phyloP scores from a whole-genome alignment of 352 stramenopile species.

The Pythium scleroteichum region DNA sequence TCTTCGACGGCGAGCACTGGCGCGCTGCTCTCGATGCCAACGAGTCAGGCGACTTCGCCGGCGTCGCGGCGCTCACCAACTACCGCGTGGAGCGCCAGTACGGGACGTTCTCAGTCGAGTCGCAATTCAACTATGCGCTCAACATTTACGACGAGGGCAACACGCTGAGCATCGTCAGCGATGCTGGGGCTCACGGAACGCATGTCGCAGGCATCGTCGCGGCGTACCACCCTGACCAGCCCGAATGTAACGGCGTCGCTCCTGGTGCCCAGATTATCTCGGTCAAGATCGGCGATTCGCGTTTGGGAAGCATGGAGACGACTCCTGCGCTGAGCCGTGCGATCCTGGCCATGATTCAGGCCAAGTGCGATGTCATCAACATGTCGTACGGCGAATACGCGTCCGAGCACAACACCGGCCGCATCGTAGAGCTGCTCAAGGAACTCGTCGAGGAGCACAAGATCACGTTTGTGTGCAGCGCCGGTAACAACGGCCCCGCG shows the following conservation, averaged over 20 bases:
- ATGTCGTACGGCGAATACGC: slow-evolving; percentile 96
- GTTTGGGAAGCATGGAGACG: slow-evolving; percentile 95
- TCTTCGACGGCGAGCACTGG: slow-evolving; percentile 79
- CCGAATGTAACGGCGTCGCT: slow-evolving; percentile 92
- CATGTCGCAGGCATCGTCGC: slow-evolving; percentile 96
- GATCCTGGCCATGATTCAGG: slow-evolving; percentile 86
- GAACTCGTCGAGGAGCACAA: slow-evolving; percentile 92
- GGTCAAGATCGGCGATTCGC: slow-evolving; percentile 95
- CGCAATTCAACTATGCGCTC: slow-evolving; percentile 94
- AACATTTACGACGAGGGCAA: slow-evolving; percentile 95
- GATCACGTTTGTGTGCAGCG: slow-evolving; percentile 93
- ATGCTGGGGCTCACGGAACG: slow-evolving; percentile 93
- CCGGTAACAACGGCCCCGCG: slow-evolving; percentile 96
- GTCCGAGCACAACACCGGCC: slow-evolving; percentile 84
- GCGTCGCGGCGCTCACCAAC: slow-evolving; percentile 64
- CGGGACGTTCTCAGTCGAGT: slow-evolving; percentile 87
- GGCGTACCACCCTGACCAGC: slow-evolving; percentile 85
- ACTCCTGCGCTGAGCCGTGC: slow-evolving; percentile 85
- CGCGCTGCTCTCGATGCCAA: slow-evolving; percentile 85
- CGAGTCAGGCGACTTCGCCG: slow-evolving; percentile 84
- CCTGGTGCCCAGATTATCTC: slow-evolving; percentile 92
- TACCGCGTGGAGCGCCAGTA: slow-evolving; percentile 81
- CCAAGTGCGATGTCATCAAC: slow-evolving; percentile 95
- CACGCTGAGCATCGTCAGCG: slow-evolving; percentile 91
- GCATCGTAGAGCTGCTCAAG: slow-evolving; percentile 87